Percentiles rank a stretch among this genome's conserved stretches.
phyloP scores from a whole-genome alignment of 495 filamentous ascomycete species.

The Daldinia loculata region DNA sequence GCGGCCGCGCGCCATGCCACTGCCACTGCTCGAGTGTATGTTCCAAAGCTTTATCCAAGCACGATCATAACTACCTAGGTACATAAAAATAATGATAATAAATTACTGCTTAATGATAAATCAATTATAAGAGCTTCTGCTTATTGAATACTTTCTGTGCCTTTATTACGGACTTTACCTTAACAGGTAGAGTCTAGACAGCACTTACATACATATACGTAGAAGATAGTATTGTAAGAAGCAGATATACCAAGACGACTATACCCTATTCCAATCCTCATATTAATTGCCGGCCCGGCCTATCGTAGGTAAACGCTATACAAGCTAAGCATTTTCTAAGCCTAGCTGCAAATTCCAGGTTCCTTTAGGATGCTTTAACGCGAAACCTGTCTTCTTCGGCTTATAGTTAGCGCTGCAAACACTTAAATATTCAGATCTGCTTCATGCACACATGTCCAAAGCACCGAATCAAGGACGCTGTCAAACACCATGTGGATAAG shows the following conservation, averaged over 20 bases:
- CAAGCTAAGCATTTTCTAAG: constrained; percentile 8
- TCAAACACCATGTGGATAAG: background rate
- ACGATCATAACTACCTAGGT: background rate
- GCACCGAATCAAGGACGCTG: background rate
- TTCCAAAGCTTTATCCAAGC: background rate
- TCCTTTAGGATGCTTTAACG: background rate
- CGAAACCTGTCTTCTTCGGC: background rate
- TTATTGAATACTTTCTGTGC: background rate
- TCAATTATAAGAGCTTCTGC: background rate
- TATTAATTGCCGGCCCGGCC: background rate
- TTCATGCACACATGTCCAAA: background rate
- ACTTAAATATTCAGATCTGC: background rate
- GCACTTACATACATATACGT: background rate
- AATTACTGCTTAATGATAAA: background rate
- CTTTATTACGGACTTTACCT: background rate
- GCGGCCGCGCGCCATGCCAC: background rate
- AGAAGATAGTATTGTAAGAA: background rate
- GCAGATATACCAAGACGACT: background rate
- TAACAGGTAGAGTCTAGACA: background rate
- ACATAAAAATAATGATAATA: background rate
- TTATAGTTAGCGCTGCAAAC: background rate
- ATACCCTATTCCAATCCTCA: background rate
- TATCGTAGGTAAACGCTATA: background rate
- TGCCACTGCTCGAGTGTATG: background rate
- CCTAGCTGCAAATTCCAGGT: background rate